A percentile compares a stretch with the other conserved stretches of the same genome.
Evolutionary conservation across 495 filamentous ascomycete species (phyloP).

Genomic region (Penicillium coffeae): DNA sequence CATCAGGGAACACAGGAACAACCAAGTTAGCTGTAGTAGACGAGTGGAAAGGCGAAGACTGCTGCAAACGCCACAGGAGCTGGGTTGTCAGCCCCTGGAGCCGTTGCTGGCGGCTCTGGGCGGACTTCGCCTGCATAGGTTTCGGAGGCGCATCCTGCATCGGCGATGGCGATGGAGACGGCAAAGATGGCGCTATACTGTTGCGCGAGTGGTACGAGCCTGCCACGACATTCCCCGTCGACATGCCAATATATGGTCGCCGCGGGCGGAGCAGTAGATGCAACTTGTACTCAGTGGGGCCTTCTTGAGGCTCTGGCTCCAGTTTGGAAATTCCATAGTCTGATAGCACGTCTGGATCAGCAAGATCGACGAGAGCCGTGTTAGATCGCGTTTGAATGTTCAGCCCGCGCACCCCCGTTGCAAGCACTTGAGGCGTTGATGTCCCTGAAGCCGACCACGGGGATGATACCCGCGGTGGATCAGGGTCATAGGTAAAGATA

Average conservation of each 20-base stretch:
- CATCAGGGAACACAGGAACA: slow-evolving; percentile 67
- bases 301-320: slow-evolving; percentile 88
- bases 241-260: slow-evolving; percentile 61
- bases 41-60: slow-evolving; percentile 86
- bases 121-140: slow-evolving; percentile 28
- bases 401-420: slow-evolving; percentile 17
- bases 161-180: slow-evolving; percentile 19
- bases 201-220: slow-evolving; percentile 57
- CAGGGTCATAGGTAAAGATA: slow-evolving; percentile 90
- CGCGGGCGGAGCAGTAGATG: slow-evolving; percentile 83
- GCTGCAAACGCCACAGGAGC: slow-evolving; percentile 89
- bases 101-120: slow-evolving; percentile 67
- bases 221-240: slow-evolving; percentile 56
- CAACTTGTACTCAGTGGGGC: slow-evolving; percentile 93
- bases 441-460: slow-evolving; percentile 69
- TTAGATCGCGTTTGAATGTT: slow-evolving; percentile 26
- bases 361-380: slow-evolving; percentile 20
- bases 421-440: slow-evolving; percentile 33
- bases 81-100: slow-evolving; percentile 92
- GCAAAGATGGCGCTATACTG: slow-evolving; percentile 14
- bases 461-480: slow-evolving; percentile 81
- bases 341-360: slow-evolving; percentile 51
- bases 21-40: slow-evolving; percentile 68
- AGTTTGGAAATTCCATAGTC: slow-evolving; percentile 73
- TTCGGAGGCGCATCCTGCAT: slow-evolving; percentile 19